phyloP scores from a whole-genome alignment of 2,329 filamentous ascomycete genomes.

The Clarireedia paspali region DNA sequence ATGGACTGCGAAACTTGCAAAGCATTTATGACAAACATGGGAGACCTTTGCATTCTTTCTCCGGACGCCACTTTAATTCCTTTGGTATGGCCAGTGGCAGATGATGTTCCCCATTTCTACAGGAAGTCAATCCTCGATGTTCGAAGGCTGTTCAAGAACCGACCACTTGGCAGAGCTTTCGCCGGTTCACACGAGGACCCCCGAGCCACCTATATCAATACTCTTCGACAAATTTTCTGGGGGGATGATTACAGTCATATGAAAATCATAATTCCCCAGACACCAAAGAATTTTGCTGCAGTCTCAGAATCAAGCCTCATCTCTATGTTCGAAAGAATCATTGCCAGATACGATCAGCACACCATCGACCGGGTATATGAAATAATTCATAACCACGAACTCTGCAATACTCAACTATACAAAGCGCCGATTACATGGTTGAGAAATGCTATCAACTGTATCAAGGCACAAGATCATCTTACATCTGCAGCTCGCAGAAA shows the following conservation, averaged over 20 bases:
- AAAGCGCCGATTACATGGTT: background rate
- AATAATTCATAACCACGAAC: background rate
- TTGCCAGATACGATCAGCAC: background rate
- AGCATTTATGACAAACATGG: background rate
- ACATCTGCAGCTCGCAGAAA: background rate
- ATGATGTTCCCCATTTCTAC: background rate
- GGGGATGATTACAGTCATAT: background rate
- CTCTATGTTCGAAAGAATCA: background rate
- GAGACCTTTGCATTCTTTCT: constrained; percentile 1
- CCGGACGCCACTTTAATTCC: background rate
- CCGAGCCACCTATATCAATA: background rate
- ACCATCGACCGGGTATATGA: background rate
- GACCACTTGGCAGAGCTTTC: background rate
- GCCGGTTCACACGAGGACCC: background rate
- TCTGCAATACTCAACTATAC: background rate
- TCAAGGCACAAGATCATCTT: background rate
- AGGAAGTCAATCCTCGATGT: background rate
- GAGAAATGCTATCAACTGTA: background rate
- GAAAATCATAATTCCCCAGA: background rate
- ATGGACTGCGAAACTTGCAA: constrained; percentile 3
- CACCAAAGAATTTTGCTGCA: background rate
- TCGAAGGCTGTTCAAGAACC: background rate
- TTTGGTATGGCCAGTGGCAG: background rate
- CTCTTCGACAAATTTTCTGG: background rate
- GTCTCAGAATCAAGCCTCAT: background rate